A percentile compares a stretch with the other conserved stretches of the same genome.
These are phyloP conservation scores for Leishmania amazonensis DNA, from an alignment of 208 protist species.

Conservation along the genomic window DNA sequence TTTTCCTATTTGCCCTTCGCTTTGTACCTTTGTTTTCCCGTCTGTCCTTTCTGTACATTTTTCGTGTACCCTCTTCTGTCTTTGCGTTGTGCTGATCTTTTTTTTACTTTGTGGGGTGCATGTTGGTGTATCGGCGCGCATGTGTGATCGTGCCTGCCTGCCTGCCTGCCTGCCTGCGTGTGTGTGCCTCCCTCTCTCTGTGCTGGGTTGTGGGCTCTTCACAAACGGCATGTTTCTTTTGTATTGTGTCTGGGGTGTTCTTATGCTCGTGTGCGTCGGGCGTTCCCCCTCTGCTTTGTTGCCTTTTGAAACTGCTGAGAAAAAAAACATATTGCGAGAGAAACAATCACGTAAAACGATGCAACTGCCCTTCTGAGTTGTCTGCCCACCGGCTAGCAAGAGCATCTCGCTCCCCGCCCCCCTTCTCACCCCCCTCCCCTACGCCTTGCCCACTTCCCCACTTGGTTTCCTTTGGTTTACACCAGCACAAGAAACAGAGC, in stretches of 20 bases:
- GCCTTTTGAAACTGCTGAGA: neutral
- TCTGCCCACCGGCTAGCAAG: neutral
- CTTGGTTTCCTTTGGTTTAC: neutral
- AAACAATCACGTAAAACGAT: neutral
- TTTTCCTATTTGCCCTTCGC: neutral
- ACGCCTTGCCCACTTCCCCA: neutral
- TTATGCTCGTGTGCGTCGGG: too few species aligned
- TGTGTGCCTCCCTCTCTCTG: too few species aligned
- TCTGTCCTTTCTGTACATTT: neutral
- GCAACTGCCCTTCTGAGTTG: neutral
- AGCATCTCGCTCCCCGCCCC: neutral
- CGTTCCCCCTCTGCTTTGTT: neutral
- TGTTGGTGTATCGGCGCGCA: too few species aligned
- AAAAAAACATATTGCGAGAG: neutral
- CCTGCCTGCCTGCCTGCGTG: neutral
- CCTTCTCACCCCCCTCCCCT: neutral
- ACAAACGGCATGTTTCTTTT: too few species aligned
- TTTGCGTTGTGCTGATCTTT: neutral
- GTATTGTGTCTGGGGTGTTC: too few species aligned
- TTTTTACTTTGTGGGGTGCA: constrained; percentile 1
- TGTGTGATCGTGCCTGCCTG: neutral
- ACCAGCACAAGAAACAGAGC: neutral
- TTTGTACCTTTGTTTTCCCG: neutral
- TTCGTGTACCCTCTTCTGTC: neutral
- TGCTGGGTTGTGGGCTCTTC: too few species aligned